A percentile compares a stretch with the other conserved stretches of the same genome.
phyloP scores from a whole-genome alignment of 2,329 filamentous ascomycete genomes.

The Penicillium frequentans region DNA sequence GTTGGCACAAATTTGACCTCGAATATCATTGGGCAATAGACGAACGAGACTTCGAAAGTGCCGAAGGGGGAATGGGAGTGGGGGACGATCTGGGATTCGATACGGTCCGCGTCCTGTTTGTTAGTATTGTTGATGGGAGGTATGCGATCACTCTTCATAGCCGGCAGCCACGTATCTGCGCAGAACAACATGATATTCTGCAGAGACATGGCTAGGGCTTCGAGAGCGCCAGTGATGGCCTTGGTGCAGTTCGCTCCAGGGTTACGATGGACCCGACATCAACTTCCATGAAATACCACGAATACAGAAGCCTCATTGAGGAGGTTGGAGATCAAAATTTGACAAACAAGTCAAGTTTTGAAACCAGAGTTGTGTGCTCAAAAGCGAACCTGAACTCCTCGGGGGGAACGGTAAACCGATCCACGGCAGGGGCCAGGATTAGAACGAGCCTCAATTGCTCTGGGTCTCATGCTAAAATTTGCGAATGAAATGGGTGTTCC shows the following conservation, averaged over 20 bases:
- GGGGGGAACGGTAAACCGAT: slow-evolving; percentile 19
- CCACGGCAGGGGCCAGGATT: slow-evolving; percentile 40
- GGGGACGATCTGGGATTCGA: neutral
- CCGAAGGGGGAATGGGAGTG: slow-evolving; percentile 15
- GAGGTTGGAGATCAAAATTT: neutral
- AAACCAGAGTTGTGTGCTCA: slow-evolving; percentile 39
- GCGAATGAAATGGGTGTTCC: slow-evolving; percentile 38
- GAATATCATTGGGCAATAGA: slow-evolving; percentile 42
- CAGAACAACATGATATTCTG: slow-evolving; percentile 13
- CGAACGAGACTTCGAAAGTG: slow-evolving; percentile 48
- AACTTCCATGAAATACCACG: neutral
- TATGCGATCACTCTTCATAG: neutral
- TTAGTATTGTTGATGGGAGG: neutral
- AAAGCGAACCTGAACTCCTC: slow-evolving; percentile 47
- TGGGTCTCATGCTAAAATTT: slow-evolving; percentile 47
- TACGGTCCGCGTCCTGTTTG: neutral
- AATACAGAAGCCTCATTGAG: neutral
- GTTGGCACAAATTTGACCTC: slow-evolving; percentile 49
- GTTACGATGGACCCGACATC: neutral
- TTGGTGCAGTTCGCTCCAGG: neutral
- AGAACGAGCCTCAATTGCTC: slow-evolving; percentile 44
- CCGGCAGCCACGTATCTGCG: neutral
- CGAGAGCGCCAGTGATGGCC: neutral
- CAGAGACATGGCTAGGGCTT: neutral
- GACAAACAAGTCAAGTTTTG: neutral